Conservation (phyloP, 495 filamentous ascomycete species). For the Daldinia vernicosa region DNA sequence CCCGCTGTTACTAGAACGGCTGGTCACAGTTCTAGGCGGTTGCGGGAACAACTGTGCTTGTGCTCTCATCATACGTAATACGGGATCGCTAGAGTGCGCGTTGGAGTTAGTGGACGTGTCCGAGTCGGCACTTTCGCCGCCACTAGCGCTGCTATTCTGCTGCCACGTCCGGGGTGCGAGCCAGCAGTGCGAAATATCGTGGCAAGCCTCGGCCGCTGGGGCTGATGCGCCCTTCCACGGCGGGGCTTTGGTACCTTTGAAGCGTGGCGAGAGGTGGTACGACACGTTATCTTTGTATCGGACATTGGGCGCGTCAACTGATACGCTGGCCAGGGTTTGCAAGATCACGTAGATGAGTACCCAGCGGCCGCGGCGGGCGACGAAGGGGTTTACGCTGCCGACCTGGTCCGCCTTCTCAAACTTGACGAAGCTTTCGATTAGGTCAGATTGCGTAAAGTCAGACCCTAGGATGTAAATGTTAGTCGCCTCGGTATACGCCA, state of each 20-base stretch:
- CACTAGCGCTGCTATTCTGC: conserved; percentile 47
- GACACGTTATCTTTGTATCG: conserved; percentile 66
- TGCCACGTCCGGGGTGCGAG: conserved; percentile 58
- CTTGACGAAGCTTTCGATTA: conserved; percentile 69
- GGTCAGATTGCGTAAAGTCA: conserved; percentile 58
- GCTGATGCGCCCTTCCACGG: conserved; percentile 63
- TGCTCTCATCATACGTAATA: conserved; percentile 40
- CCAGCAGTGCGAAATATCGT: conserved; percentile 72
- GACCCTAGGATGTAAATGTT: conserved; percentile 72
- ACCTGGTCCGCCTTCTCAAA: conserved; percentile 69
- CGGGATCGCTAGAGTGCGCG: conserved; percentile 35
- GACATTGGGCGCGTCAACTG: conserved; percentile 70
- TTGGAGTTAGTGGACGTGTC: conserved; percentile 22
- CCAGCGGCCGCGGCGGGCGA: conserved; percentile 74
- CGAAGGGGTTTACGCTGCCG: conserved; percentile 61
- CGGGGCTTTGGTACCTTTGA: conserved; percentile 63
- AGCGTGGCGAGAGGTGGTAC: conserved; percentile 70
- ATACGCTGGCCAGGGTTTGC: conserved; percentile 72
- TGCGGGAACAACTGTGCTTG: conserved; percentile 46
- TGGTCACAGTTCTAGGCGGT: conserved; percentile 42
- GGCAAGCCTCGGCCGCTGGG: conserved; percentile 58
- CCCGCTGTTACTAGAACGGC: conserved; percentile 42
- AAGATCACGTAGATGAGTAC: conserved; percentile 75
- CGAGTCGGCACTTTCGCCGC: conserved; percentile 47
- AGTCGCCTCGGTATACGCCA: conserved; percentile 72